Evolutionary conservation across 2,329 filamentous ascomycete genomes (phyloP), one percentile per base, ranked within the genome.

Genomic region (Claviceps sorghi): DNA sequence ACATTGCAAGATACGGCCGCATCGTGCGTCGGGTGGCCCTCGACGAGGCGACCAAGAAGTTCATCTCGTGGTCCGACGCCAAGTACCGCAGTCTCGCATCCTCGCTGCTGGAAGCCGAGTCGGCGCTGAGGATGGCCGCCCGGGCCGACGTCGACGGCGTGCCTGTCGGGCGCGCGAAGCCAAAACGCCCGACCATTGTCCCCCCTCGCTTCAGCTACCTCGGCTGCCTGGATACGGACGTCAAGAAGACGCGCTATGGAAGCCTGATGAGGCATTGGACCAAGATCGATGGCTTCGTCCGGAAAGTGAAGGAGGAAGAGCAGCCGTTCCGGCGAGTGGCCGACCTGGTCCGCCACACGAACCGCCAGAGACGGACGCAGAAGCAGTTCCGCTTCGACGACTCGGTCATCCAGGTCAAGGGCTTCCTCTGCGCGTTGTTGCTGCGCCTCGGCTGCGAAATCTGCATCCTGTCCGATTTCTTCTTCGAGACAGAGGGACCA

Each of bases 41-140:
- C 0, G 80, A 86, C 51, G 77, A 84, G 60, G 70, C 76, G 0
- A 79, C 79, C 0, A 83, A 83, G 64, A 82, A 79, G 55, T 82
- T 86, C 60, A 73, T 82, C n/a, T 59, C 72, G 3, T 78, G 72
- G 67, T 70, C 76, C 0, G 74, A 75, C n/a, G 38, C 26, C 2
- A 15, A 54, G 30, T 52, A 58, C 45, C 21, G 42, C 2, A 42
- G 41, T 2, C 52, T 61, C 9, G 52, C 53, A 8, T 40, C 54
- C 8, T 29, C 19, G 17, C 48, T 59, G 13, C 21, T 58, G 2
- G 21, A 41, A 9, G 52, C 52, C 42, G 52, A 58, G n/a, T 53
- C 55, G 21, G 44, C 26, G 1, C 46, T 60, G 30, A 46, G 49
- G 38, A 30, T 48, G 5, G 43, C 38, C 11, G 30, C 8, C 6